phyloP scores from a whole-genome alignment of 2,329 filamentous ascomycete species.

The Penicillium hesseltinei region DNA sequence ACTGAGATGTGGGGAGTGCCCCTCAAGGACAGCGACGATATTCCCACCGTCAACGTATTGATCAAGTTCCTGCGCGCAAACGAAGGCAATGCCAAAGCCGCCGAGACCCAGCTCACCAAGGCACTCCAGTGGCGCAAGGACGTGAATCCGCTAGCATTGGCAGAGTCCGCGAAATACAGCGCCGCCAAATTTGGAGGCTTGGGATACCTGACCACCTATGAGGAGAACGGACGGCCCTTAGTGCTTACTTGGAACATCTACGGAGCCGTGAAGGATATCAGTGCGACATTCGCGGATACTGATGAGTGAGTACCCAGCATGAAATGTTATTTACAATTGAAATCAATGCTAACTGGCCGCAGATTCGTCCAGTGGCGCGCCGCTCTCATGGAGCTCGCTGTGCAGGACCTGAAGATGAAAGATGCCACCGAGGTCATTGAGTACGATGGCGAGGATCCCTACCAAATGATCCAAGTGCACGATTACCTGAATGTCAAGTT shows the following conservation, averaged over 20 bases:
- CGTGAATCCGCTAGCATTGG: conserved; percentile 66
- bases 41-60: conserved; percentile 78
- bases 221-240: conserved; percentile 52
- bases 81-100: conserved; percentile 68
- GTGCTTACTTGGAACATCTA: conserved; percentile 93
- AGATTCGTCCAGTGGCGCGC: conserved; percentile 90
- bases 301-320: conserved; percentile 61
- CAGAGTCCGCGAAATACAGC: conserved; percentile 62
- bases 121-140: conserved; percentile 81
- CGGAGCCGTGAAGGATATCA: conserved; percentile 77
- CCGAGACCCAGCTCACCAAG: conserved; percentile 72
- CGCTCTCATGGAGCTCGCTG: conserved; percentile 82
- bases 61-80: conserved; percentile 96
- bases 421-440: conserved; percentile 68
- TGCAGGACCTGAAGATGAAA: conserved; percentile 69
- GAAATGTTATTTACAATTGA: not conserved
- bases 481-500: conserved; percentile 89
- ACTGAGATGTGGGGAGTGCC: conserved; percentile 84
- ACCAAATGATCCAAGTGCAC: conserved; percentile 89
- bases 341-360: conserved; percentile 4
- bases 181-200: conserved; percentile 70
- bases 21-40: conserved; percentile 55
- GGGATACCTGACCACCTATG: conserved; percentile 76
- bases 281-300: conserved; percentile 76
- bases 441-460: conserved; percentile 66